phyloP scores from a whole-genome alignment of 257 asterid species.

The Solanum gracilifrons region DNA sequence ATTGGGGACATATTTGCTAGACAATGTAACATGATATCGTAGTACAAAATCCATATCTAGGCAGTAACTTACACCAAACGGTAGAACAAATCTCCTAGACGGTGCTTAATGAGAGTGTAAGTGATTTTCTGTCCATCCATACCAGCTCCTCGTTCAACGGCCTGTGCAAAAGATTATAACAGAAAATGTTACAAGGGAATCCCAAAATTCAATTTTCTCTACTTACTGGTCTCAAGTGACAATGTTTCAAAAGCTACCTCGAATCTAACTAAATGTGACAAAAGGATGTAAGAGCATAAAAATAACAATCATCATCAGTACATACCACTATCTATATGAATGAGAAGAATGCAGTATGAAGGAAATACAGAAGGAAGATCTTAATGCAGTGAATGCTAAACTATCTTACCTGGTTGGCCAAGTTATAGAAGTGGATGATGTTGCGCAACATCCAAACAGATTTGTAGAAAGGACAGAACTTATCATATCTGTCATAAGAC shows the following conservation, averaged over 20 bases:
- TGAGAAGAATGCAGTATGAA: background rate
- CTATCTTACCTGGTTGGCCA: constrained; percentile 89
- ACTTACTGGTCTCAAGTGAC: background rate
- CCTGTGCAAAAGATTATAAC: constrained; percentile 34
- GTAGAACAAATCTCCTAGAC: constrained; percentile 85
- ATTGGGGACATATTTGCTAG: background rate
- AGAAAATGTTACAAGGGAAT: background rate
- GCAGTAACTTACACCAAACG: constrained; percentile 74
- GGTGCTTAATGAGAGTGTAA: constrained; percentile 83
- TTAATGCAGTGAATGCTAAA: background rate
- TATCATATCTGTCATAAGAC: constrained; percentile 63
- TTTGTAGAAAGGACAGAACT: constrained; percentile 97
- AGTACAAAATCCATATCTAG: background rate
- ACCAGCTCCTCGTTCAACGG: constrained; percentile 98
- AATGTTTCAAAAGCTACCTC: background rate
- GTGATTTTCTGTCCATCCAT: constrained; percentile 97
- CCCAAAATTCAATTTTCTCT: background rate
- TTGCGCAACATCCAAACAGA: constrained; percentile 99
- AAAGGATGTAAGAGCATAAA: background rate
- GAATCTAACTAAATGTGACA: background rate
- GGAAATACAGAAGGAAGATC: background rate
- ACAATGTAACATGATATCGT: background rate
- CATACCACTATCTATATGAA: background rate
- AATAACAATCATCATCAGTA: background rate
- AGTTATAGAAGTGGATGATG: constrained; percentile 85